phyloP scores from a whole-genome alignment of 345 rosid genomes.

The Capsella bursapastoris region DNA sequence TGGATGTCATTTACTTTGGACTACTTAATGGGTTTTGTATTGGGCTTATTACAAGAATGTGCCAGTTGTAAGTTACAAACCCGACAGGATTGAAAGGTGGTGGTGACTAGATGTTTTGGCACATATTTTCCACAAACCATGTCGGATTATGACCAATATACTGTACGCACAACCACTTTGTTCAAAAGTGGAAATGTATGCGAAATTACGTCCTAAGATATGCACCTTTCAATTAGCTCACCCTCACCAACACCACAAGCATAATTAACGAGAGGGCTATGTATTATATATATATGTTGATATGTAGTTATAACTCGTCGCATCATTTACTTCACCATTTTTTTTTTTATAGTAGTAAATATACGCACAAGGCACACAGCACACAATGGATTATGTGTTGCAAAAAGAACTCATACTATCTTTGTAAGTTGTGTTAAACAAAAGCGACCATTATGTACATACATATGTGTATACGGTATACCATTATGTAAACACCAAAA shows the following conservation, averaged over 20 bases:
- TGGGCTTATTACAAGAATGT: not conserved
- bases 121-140: no score
- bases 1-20: slow-evolving; percentile 9
- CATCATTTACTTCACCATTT: not conserved
- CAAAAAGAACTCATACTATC: not conserved
- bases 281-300: not conserved
- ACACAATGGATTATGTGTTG: not conserved
- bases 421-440: not conserved
- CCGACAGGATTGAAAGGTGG: no score
- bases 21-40: not conserved
- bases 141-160: no score
- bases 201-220: no score
- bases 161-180: no score
- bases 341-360: not conserved
- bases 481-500: not conserved
- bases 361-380: not conserved
- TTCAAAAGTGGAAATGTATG: no score
- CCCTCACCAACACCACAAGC: no score
- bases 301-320: not conserved
- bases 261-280: not conserved
- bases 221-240: no score
- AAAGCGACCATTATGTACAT: slow-evolving; percentile 6
- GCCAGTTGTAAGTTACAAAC: no score
- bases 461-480: not conserved
- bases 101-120: no score